A percentile compares a stretch with the other conserved stretches of the same genome.
Evolutionary conservation across 192 early-diverging fungal species (phyloP).

Genomic region (Podila verticillata): DNA sequence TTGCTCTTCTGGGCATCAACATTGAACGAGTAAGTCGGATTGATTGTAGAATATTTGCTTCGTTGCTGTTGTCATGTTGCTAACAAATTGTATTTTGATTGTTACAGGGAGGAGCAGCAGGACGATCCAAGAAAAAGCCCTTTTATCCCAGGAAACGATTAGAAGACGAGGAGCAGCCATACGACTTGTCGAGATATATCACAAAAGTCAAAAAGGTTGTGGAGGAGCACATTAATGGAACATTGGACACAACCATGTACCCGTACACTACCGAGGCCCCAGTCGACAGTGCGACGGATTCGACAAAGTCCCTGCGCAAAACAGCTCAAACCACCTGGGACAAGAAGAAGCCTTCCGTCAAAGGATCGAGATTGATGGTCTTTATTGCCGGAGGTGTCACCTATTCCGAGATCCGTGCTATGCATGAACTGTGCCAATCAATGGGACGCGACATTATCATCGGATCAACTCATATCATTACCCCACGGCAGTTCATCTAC

Average conservation of each 20-base stretch:
- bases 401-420: conserved; percentile 78
- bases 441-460: conserved; percentile 76
- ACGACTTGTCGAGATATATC: conserved; percentile 81
- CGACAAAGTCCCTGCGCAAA: conserved; percentile 46
- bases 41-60: no score
- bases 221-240: conserved; percentile 63
- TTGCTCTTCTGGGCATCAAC: conserved; percentile 72
- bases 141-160: conserved; percentile 62
- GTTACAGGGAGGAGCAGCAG: conserved; percentile 41
- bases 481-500: conserved; percentile 75
- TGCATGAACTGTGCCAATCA: conserved; percentile 72
- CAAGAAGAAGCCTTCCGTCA: conserved; percentile 42
- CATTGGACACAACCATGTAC: conserved; percentile 68
- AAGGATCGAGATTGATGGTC: conserved; percentile 72
- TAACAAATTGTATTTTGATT: background rate
- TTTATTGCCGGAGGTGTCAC: conserved; percentile 84
- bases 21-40: conserved; percentile 54
- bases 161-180: conserved; percentile 72
- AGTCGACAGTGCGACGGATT: conserved; percentile 17
- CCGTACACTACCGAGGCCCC: conserved; percentile 67
- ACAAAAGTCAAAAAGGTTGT: conserved; percentile 77
- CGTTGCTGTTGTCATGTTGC: no score
- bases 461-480: conserved; percentile 80
- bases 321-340: conserved; percentile 44
- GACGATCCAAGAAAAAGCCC: conserved; percentile 65